Evolutionary conservation across 1,284 basidiomycete genomes (phyloP).

Genomic region (Cutaneotrichosporon sp.): DNA sequence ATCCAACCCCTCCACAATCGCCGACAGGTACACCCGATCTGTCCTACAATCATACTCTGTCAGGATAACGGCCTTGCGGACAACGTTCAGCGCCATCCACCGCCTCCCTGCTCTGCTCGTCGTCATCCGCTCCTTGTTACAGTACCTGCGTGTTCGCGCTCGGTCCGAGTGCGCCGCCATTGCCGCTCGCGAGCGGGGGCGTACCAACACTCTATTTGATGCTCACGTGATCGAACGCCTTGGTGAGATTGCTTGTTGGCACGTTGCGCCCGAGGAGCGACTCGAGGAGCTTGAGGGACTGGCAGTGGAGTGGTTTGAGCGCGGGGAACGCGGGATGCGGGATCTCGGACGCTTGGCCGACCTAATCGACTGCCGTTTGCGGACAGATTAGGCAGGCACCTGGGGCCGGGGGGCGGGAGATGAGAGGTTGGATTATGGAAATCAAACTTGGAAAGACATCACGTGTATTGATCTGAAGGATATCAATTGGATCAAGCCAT

Average conservation of each 20-base stretch:
- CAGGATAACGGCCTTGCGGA: not conserved
- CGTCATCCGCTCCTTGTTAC: not conserved
- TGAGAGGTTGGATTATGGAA: too few relatives aligned
- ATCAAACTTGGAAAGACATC: too few relatives aligned
- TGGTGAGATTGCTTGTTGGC: not conserved
- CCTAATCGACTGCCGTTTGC: not conserved
- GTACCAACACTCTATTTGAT: not conserved
- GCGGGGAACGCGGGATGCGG: not conserved
- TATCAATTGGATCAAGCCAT: too few relatives aligned
- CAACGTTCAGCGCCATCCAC: not conserved
- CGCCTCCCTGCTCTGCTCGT: constrained; percentile 1
- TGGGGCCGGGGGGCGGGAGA: too few relatives aligned
- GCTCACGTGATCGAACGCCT: not conserved
- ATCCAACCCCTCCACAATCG: not conserved
- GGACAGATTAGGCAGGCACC: not conserved
- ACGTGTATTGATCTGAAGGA: too few relatives aligned
- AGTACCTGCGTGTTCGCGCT: not conserved
- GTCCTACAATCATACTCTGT: not conserved
- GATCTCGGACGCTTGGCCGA: not conserved
- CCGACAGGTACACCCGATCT: not conserved
- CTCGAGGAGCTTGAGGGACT: not conserved
- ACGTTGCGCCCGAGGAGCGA: not conserved
- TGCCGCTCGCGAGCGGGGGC: not conserved
- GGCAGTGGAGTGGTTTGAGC: not conserved
- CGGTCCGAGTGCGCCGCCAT: not conserved